phyloP scores from a whole-genome alignment of 768 basidiomycete genomes.

The Sarcodon sp. region DNA sequence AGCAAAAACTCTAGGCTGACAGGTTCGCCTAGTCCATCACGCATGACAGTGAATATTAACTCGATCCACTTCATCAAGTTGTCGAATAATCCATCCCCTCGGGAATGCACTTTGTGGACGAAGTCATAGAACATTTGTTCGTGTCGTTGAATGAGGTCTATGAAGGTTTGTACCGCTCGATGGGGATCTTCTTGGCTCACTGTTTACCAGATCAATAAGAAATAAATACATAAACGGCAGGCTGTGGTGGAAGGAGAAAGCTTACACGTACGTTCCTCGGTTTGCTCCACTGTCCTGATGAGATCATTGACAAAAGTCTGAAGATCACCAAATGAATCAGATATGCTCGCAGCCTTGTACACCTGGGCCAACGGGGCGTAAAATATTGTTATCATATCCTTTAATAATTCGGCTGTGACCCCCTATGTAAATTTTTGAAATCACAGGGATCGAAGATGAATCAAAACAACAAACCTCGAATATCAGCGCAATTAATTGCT shows the following conservation, averaged over 20 bases:
- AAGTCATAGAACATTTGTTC: constrained; percentile 94
- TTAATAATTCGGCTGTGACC: constrained; percentile 85
- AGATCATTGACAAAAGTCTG: constrained; percentile 94
- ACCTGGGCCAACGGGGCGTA: constrained; percentile 95
- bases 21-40: constrained; percentile 67
- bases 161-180: constrained; percentile 82
- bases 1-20: constrained; percentile 84
- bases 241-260: not conserved
- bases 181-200: constrained; percentile 78
- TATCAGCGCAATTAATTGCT: constrained; percentile 84
- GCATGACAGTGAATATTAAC: constrained; percentile 79
- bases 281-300: constrained; percentile 84
- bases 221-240: not conserved
- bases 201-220: not conserved
- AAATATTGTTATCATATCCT: constrained; percentile 98
- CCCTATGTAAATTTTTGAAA: constrained; percentile 38
- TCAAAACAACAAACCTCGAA: constrained; percentile 62
- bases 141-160: constrained; percentile 86
- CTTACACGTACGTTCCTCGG: constrained; percentile 66
- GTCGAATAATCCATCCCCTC: constrained; percentile 90
- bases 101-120: constrained; percentile 97
- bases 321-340: constrained; percentile 82
- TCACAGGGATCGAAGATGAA: not conserved
- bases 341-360: constrained; percentile 93
- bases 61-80: constrained; percentile 96